A percentile compares a stretch with the other conserved stretches of the same genome.
Conservation (phyloP, 2,329 filamentous ascomycete species). For the Incumbomyces delicatus region DNA sequence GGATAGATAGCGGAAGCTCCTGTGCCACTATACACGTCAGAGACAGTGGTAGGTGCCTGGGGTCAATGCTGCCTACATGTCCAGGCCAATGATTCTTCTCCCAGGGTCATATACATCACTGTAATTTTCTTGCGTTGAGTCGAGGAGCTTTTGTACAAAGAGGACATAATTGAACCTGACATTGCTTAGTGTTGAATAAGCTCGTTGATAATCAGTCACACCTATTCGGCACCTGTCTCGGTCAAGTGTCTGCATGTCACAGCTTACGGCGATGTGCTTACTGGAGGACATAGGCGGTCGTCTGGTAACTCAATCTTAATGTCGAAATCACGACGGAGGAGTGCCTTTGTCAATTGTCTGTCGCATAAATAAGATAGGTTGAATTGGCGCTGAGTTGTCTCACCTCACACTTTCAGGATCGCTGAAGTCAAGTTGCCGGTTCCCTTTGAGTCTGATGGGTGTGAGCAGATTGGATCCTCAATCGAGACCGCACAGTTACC, state of each 20-base stretch:
- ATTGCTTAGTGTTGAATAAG: slow-evolving; percentile 19
- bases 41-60: neutral
- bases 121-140: slow-evolving; percentile 49
- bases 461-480: neutral
- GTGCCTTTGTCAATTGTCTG: slow-evolving; percentile 60
- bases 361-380: neutral
- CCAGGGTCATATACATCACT: slow-evolving; percentile 43
- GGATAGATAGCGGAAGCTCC: slow-evolving; percentile 90
- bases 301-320: slow-evolving; percentile 60
- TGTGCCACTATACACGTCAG: slow-evolving; percentile 50
- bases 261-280: slow-evolving; percentile 32
- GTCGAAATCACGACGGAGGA: slow-evolving; percentile 67
- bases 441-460: slow-evolving; percentile 38
- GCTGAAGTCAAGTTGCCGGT: slow-evolving; percentile 65
- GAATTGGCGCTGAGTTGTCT: slow-evolving; percentile 8
- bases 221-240: slow-evolving; percentile 36
- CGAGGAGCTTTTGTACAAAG: slow-evolving; percentile 75
- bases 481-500: slow-evolving; percentile 33
- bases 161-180: slow-evolving; percentile 76
- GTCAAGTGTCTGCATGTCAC: neutral
- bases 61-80: slow-evolving; percentile 49
- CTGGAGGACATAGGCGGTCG: slow-evolving; percentile 77
- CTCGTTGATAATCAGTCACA: slow-evolving; percentile 15
- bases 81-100: slow-evolving; percentile 58
- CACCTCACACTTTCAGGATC: slow-evolving; percentile 68